phyloP scores from a whole-genome alignment of 345 rosid genomes.

The Sisymbrium irio region DNA sequence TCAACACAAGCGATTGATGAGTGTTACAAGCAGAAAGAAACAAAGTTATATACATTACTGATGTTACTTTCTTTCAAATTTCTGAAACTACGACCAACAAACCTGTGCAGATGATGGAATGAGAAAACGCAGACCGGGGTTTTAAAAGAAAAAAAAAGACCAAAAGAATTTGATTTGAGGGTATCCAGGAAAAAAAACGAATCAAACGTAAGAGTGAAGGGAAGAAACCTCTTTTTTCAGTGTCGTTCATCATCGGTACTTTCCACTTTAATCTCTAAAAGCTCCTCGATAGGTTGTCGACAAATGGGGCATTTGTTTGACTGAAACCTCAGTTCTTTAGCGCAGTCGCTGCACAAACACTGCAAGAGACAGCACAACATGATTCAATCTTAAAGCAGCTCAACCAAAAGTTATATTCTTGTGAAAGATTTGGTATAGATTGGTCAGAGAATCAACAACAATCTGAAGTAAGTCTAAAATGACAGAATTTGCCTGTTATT shows the following conservation, averaged over 20 bases:
- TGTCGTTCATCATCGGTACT: conserved; percentile 37
- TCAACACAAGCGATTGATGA: not conserved
- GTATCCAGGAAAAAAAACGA: not conserved
- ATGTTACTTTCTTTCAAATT: not conserved
- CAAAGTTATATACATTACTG: conserved; percentile 31
- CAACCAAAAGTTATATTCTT: not conserved
- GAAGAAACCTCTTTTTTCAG: conserved; percentile 33
- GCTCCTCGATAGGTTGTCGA: conserved; percentile 71
- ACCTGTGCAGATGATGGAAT: not conserved
- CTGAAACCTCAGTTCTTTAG: conserved; percentile 71
- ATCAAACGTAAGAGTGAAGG: conserved; percentile 29
- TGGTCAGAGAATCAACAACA: not conserved
- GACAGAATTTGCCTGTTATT: not conserved
- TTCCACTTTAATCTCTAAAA: conserved; percentile 76
- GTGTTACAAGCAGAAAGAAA: not conserved
- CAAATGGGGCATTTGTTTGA: conserved; percentile 93
- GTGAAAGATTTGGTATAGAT: conserved; percentile 1
- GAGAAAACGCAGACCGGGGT: conserved; percentile 1
- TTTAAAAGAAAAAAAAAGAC: conserved; percentile 13
- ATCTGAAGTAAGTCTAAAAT: not conserved
- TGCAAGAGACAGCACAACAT: conserved; percentile 36
- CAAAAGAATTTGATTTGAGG: not conserved
- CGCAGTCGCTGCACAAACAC: conserved; percentile 87
- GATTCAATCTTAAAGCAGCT: not conserved
- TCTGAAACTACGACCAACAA: conserved; percentile 10